phyloP scores from a whole-genome alignment of 192 early-diverging fungal genomes.

The Coemansia sp. region DNA sequence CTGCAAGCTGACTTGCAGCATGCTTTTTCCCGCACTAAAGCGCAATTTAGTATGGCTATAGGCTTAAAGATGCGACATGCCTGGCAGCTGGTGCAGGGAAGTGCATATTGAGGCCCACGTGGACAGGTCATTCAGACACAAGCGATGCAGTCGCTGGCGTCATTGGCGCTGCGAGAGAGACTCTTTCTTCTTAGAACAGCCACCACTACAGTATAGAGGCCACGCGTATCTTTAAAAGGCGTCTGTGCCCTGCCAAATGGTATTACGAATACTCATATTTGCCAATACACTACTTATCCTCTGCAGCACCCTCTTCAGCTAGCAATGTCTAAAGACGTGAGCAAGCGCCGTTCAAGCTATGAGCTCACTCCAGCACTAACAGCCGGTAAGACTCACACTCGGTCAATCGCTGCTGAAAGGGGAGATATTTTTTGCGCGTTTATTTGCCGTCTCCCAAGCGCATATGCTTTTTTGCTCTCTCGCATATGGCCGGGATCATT shows the following conservation, averaged over 20 bases:
- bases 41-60: neutral
- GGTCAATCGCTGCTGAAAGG: neutral
- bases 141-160: neutral
- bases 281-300: neutral
- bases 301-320: neutral
- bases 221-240: neutral
- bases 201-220: neutral
- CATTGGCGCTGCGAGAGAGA: neutral
- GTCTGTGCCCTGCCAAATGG: neutral
- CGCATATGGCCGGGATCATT: neutral
- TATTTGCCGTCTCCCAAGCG: neutral
- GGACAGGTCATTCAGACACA: neutral
- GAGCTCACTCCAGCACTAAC: neutral
- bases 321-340: neutral
- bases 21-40: neutral
- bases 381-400: neutral
- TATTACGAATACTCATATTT: neutral
- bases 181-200: neutral
- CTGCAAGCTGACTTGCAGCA: slow-evolving; percentile 3
- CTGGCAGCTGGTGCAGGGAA: neutral
- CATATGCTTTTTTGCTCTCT: neutral
- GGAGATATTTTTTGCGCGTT: neutral
- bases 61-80: neutral
- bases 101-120: slow-evolving; percentile 2
- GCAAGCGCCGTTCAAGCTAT: neutral